A percentile compares a stretch with the other conserved stretches of the same genome.
Conservation (phyloP, 257 asterid genomes). For the Solanum gracilifrons region DNA sequence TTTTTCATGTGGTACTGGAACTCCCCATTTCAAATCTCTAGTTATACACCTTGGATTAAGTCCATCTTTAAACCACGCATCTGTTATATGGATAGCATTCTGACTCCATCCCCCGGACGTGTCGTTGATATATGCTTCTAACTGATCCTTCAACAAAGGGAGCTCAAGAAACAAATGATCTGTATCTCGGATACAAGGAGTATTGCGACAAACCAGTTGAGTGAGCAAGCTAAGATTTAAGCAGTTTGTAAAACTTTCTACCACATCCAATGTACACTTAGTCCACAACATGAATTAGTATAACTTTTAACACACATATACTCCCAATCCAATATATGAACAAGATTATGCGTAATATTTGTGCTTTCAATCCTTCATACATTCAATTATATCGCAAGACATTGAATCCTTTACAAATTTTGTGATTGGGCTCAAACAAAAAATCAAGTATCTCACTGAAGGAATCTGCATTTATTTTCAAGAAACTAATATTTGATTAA, state of each 20-base stretch:
- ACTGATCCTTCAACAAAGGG: conserved; percentile 64
- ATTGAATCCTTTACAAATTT: neutral
- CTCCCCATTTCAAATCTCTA: conserved; percentile 97
- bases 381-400: neutral
- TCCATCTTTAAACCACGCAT: conserved; percentile 91
- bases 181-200: conserved; percentile 66
- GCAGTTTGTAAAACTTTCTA: neutral
- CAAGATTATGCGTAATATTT: neutral
- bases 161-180: conserved; percentile 88
- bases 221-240: neutral
- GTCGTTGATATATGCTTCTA: conserved; percentile 48
- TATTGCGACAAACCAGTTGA: conserved; percentile 52
- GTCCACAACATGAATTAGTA: neutral
- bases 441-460: neutral
- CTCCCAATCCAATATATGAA: neutral
- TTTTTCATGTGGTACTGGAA: conserved; percentile 86
- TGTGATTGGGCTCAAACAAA: neutral
- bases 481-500: neutral
- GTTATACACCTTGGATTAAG: conserved; percentile 73
- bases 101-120: conserved; percentile 95
- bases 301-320: neutral
- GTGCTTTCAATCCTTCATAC: neutral
- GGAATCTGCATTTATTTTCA: neutral
- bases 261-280: neutral
- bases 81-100: conserved; percentile 73